Conservation (phyloP, 495 filamentous ascomycete species). For the Cercophora newfieldiana region DNA sequence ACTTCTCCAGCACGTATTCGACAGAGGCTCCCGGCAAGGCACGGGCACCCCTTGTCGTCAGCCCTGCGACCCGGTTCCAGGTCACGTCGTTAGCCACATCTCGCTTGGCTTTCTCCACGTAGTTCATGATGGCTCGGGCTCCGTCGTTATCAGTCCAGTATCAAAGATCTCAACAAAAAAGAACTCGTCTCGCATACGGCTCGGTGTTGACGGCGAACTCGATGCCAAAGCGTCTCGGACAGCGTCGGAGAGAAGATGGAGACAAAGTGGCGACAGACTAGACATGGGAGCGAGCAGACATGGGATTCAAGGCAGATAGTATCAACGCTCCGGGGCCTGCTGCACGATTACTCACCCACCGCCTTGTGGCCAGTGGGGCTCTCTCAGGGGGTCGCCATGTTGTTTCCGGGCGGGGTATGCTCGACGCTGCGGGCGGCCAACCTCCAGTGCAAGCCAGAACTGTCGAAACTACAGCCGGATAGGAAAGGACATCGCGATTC, state of each 20-base stretch:
- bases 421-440: not conserved
- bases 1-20: constrained; percentile 51
- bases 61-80: constrained; percentile 36
- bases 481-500: not conserved
- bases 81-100: constrained; percentile 39
- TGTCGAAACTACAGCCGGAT: not conserved
- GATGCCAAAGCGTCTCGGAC: not conserved
- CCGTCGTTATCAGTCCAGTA: not conserved
- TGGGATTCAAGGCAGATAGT: not conserved
- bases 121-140: constrained; percentile 13
- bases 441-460: not conserved
- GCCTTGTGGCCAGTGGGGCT: not conserved
- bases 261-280: not conserved
- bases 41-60: constrained; percentile 28
- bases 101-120: constrained; percentile 24
- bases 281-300: not conserved
- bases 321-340: not conserved
- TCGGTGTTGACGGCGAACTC: not conserved
- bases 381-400: not conserved
- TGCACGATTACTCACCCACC: not conserved
- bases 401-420: not conserved
- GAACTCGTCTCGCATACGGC: not conserved
- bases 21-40: constrained; percentile 41
- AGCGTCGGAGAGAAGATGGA: not conserved
- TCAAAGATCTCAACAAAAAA: no score